A percentile compares a stretch with the other conserved stretches of the same genome.
These are phyloP conservation scores for Primulina huaijiensis DNA, from an alignment of 257 asterid genomes.

Conservation along the genomic window DNA sequence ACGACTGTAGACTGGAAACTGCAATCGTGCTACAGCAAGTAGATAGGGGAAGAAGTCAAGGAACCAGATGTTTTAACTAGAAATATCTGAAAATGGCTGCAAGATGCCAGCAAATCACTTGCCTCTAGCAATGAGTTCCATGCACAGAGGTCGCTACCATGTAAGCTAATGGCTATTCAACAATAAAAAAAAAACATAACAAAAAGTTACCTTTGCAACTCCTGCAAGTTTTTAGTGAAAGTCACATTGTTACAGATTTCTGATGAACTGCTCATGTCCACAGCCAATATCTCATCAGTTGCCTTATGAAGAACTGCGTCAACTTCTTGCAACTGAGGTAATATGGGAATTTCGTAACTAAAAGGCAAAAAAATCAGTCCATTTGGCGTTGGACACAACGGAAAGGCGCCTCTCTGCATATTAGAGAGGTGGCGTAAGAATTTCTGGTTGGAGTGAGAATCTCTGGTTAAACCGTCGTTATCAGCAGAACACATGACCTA, in stretches of 20 bases:
- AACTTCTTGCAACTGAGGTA: conserved; percentile 72
- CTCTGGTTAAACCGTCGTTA: conserved; percentile 19
- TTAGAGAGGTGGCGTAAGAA: conserved; percentile 22
- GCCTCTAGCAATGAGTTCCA: conserved; percentile 7
- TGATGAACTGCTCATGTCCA: conserved; percentile 60
- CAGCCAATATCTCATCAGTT: conserved; percentile 85
- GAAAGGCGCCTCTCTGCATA: conserved; percentile 97
- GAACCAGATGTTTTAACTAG: neutral
- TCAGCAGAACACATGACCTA: neutral
- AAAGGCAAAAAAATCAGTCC: conserved; percentile 87
- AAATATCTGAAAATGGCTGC: conserved; percentile 3
- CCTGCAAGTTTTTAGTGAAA: conserved; percentile 65
- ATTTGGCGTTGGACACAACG: conserved; percentile 63
- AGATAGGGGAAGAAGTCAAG: conserved; percentile 14
- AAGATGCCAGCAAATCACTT: conserved; percentile 14
- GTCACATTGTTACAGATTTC: conserved; percentile 46
- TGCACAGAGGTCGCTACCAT: too few relatives aligned
- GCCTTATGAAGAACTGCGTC: conserved; percentile 91
- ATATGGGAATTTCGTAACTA: conserved; percentile 55
- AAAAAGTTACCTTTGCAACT: conserved; percentile 61
- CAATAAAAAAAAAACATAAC: neutral
- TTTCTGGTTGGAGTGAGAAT: conserved; percentile 17
- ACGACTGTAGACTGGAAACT: too few relatives aligned
- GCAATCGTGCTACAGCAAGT: neutral
- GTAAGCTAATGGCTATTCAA: too few relatives aligned